These are phyloP conservation scores for Crithidia expoeki DNA, from an alignment of 208 protist species.

Conservation along the genomic window DNA sequence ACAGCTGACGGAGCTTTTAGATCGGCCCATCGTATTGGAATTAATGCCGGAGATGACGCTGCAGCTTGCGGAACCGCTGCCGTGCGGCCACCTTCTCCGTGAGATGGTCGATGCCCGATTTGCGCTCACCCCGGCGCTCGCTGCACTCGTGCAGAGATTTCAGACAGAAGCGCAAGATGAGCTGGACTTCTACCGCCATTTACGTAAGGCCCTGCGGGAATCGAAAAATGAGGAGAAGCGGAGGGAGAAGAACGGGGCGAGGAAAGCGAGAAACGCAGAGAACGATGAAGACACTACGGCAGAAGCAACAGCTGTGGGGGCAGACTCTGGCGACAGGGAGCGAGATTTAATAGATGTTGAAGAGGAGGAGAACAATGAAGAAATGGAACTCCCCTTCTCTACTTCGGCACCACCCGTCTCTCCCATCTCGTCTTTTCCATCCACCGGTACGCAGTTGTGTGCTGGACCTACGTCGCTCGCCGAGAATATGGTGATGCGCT, in stretches of 20 bases:
- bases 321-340: too few relatives aligned
- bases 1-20: constrained; percentile 21
- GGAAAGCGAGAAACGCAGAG: background rate
- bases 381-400: background rate
- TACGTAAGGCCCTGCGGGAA: constrained; percentile 13
- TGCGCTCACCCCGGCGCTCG: constrained; percentile 36
- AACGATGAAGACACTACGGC: background rate
- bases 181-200: constrained; percentile 7
- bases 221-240: background rate
- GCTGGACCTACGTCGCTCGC: constrained; percentile 10
- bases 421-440: background rate
- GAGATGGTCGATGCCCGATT: constrained; percentile 31
- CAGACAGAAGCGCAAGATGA: constrained; percentile 8
- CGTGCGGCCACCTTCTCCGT: constrained; percentile 61
- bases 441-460: background rate
- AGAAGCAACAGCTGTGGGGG: too few relatives aligned
- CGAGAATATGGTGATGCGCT: constrained; percentile 21
- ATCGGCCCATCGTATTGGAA: constrained; percentile 37
- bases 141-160: constrained; percentile 27
- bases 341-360: too few relatives aligned
- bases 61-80: constrained; percentile 58
- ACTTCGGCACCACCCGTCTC: too few relatives aligned
- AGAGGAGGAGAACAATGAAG: background rate
- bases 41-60: constrained; percentile 47
- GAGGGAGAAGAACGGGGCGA: background rate